phyloP scores from a whole-genome alignment of 768 basidiomycete species.

The Lentinula raphanica region DNA sequence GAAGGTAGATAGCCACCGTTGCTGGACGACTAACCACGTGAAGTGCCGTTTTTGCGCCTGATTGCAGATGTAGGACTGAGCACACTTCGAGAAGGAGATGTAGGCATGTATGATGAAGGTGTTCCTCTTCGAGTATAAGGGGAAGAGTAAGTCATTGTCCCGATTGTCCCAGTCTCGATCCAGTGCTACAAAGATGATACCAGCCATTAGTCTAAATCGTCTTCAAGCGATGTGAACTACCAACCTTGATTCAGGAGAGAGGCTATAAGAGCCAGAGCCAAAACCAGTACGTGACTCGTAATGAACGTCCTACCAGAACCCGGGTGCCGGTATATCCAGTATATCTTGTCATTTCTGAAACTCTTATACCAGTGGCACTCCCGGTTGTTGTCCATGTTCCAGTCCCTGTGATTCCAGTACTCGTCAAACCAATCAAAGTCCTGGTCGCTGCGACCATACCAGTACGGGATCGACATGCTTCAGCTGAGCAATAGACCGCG shows the following conservation, averaged over 20 bases:
- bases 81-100: slow-evolving; percentile 44
- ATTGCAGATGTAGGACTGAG: slow-evolving; percentile 57
- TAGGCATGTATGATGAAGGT: slow-evolving; percentile 27
- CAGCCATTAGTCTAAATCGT: neutral
- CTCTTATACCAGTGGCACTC: neutral
- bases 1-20: slow-evolving; percentile 16
- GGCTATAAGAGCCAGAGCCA: neutral
- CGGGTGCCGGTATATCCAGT: slow-evolving; percentile 4
- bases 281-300: slow-evolving; percentile 6
- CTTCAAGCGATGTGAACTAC: neutral
- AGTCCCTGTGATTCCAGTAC: neutral
- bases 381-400: neutral
- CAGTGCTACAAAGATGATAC: neutral
- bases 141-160: slow-evolving; percentile 8
- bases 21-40: slow-evolving; percentile 29
- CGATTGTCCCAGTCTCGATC: slow-evolving; percentile 17
- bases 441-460: neutral
- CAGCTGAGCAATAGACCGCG: slow-evolving; percentile 7
- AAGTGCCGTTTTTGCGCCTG: slow-evolving; percentile 39
- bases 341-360: slow-evolving; percentile 1
- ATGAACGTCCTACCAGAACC: neutral
- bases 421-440: slow-evolving; percentile 7
- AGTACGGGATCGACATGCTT: slow-evolving; percentile 1
- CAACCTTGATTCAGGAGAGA: slow-evolving; percentile 4
- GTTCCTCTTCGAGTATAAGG: slow-evolving; percentile 12